phyloP scores from a whole-genome alignment of 164 flowering plant genomes.

The Vitis labrusca region DNA sequence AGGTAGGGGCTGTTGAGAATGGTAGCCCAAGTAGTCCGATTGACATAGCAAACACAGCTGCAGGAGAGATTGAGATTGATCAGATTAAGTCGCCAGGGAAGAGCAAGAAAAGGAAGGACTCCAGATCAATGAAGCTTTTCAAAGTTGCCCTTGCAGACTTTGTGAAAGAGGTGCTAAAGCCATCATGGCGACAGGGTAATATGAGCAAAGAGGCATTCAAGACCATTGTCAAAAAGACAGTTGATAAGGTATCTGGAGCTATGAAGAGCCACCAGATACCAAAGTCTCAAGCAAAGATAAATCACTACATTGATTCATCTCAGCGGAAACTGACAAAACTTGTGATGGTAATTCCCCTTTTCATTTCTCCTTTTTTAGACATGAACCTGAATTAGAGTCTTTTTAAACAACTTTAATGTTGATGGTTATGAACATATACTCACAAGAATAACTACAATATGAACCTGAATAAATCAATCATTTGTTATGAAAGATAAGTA shows the following conservation, averaged over 20 bases:
- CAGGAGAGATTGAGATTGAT: constrained; percentile 75
- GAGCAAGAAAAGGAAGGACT: constrained; percentile 70
- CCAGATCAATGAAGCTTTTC: constrained; percentile 79
- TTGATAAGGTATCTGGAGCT: constrained; percentile 93
- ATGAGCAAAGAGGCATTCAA: constrained; percentile 99
- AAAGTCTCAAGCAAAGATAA: constrained; percentile 77
- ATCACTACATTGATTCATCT: constrained; percentile 84
- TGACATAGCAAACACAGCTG: constrained; percentile 35
- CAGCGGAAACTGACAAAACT: constrained; percentile 86
- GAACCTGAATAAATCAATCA: not conserved
- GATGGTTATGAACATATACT: not conserved
- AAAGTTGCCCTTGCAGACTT: constrained; percentile 81
- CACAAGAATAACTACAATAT: not conserved
- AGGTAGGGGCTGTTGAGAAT: constrained; percentile 76
- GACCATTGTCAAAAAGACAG: constrained; percentile 96
- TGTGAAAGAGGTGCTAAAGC: constrained; percentile 93
- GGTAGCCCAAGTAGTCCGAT: constrained; percentile 51
- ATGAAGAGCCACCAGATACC: constrained; percentile 83
- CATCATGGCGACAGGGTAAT: constrained; percentile 98
- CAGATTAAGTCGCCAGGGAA: constrained; percentile 59
- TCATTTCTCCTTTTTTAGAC: not conserved
- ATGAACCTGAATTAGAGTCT: not conserved
- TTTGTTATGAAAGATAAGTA: not conserved
- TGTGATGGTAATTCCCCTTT: constrained; percentile 66
- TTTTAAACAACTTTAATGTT: not conserved